A percentile compares a stretch with the other conserved stretches of the same genome.
These are phyloP conservation scores for Amoebophrya sp. DNA, from an alignment of 169 alveolate genomes.

Conservation along the genomic window DNA sequence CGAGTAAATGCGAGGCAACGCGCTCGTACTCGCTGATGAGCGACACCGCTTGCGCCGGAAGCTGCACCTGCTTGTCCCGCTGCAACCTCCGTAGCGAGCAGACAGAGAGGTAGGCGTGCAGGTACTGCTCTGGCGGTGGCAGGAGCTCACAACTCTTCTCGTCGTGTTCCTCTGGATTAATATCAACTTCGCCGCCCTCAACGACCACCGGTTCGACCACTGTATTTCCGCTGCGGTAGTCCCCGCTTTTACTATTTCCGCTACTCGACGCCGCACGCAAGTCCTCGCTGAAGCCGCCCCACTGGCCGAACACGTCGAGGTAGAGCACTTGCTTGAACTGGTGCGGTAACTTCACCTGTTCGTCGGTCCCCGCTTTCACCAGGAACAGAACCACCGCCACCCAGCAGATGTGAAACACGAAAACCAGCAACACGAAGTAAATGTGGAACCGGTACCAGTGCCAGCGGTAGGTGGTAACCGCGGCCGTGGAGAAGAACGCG, in stretches of 20 bases:
- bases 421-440: background rate
- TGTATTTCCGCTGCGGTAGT: too few relatives aligned
- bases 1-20: background rate
- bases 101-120: background rate
- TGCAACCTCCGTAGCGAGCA: background rate
- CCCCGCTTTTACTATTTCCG: too few relatives aligned
- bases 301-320: slow-evolving; percentile 26
- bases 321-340: slow-evolving; percentile 19
- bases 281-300: background rate
- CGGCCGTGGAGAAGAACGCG: background rate
- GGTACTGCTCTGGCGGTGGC: slow-evolving; percentile 8
- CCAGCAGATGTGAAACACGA: background rate
- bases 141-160: too few relatives aligned
- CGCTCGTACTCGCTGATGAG: background rate
- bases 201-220: too few relatives aligned
- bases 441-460: background rate
- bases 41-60: background rate
- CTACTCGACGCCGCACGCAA: too few relatives aligned
- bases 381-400: background rate
- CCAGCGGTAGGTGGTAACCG: background rate
- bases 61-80: background rate
- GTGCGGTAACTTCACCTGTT: slow-evolving; percentile 4
- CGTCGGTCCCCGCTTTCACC: slow-evolving; percentile 12
- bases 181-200: too few relatives aligned
- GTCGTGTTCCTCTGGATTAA: too few relatives aligned